Conservation (phyloP, 305 asterid genomes). For the Fraxinus baroniana region DNA sequence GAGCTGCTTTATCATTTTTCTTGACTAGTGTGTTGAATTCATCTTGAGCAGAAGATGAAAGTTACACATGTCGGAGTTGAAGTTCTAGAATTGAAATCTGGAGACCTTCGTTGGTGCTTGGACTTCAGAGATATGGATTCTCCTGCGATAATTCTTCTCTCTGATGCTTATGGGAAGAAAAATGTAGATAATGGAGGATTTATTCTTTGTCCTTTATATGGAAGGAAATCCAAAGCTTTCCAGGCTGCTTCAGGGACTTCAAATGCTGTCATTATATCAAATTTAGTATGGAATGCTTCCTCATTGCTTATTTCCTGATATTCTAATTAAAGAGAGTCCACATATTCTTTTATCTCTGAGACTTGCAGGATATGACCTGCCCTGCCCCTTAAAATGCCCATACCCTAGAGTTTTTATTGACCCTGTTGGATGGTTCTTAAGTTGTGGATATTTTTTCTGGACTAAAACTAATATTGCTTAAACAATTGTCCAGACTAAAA, state of each 20-base stretch:
- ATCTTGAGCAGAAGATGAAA: slow-evolving; percentile 77
- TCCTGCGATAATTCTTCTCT: slow-evolving; percentile 76
- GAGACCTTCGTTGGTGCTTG: slow-evolving; percentile 96
- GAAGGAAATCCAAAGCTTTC: slow-evolving; percentile 98
- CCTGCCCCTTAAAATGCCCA: slow-evolving; percentile 6
- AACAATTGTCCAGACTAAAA: slow-evolving; percentile 67
- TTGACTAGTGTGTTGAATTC: slow-evolving; percentile 22
- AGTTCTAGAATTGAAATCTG: slow-evolving; percentile 79
- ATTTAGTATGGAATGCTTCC: slow-evolving; percentile 50
- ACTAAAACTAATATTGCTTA: slow-evolving; percentile 25
- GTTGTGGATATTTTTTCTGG: slow-evolving; percentile 21
- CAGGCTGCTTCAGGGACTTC: slow-evolving; percentile 94
- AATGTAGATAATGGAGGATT: slow-evolving; percentile 74
- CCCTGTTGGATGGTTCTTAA: slow-evolving; percentile 13
- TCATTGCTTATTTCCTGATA: slow-evolving; percentile 14
- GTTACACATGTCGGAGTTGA: slow-evolving; percentile 86
- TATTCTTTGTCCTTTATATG: slow-evolving; percentile 87
- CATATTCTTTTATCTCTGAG: slow-evolving; percentile 5
- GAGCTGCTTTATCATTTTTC: slow-evolving; percentile 8
- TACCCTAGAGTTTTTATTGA: slow-evolving; percentile 6
- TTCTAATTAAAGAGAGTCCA: slow-evolving; percentile 10
- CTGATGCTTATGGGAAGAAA: slow-evolving; percentile 85
- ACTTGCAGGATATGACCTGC: slow-evolving; percentile 3
- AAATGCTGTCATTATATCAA: slow-evolving; percentile 63
- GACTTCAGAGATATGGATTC: slow-evolving; percentile 99